Evolutionary conservation across 768 basidiomycete genomes (phyloP).

Genomic region (Tylopilus balloui): DNA sequence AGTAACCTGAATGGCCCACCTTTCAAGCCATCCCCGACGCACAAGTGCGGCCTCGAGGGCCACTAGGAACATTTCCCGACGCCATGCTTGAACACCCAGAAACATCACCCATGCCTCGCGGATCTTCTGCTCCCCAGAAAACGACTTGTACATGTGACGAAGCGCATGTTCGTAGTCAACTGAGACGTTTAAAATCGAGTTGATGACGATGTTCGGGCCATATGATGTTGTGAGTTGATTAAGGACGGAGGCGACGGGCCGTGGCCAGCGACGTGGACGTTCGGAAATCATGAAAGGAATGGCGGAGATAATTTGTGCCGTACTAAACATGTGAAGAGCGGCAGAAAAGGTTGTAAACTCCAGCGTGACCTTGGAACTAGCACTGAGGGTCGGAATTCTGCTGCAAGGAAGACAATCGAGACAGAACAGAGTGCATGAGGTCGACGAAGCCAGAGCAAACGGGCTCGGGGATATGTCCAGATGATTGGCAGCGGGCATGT

Average conservation of each 20-base stretch:
- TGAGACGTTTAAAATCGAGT: constrained; percentile 40
- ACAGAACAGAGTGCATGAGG: constrained; percentile 14
- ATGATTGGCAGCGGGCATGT: constrained; percentile 2
- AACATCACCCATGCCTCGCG: constrained; percentile 12
- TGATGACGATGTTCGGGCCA: constrained; percentile 28
- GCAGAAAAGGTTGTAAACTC: constrained; percentile 40
- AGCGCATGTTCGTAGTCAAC: constrained; percentile 24
- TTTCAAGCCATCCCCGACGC: constrained; percentile 38
- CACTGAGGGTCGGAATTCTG: constrained; percentile 10
- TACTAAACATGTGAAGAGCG: constrained; percentile 32
- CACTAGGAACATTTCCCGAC: constrained; percentile 43
- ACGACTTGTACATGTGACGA: constrained; percentile 1
- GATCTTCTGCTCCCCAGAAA: constrained; percentile 8
- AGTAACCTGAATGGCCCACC: constrained; percentile 40
- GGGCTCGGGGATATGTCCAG: constrained; percentile 9
- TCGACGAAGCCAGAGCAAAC: constrained; percentile 4
- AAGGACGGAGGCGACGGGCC: constrained; percentile 36
- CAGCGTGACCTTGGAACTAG: constrained; percentile 22
- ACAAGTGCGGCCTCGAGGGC: constrained; percentile 53
- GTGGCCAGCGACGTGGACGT: constrained; percentile 34
- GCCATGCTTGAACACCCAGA: constrained; percentile 38
- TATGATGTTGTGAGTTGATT: constrained; percentile 29
- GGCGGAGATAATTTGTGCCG: constrained; percentile 38
- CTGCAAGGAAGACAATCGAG: constrained; percentile 19
- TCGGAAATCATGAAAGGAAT: constrained; percentile 40